phyloP scores from a whole-genome alignment of 257 asterid species.

The Nicotiana knightiana region DNA sequence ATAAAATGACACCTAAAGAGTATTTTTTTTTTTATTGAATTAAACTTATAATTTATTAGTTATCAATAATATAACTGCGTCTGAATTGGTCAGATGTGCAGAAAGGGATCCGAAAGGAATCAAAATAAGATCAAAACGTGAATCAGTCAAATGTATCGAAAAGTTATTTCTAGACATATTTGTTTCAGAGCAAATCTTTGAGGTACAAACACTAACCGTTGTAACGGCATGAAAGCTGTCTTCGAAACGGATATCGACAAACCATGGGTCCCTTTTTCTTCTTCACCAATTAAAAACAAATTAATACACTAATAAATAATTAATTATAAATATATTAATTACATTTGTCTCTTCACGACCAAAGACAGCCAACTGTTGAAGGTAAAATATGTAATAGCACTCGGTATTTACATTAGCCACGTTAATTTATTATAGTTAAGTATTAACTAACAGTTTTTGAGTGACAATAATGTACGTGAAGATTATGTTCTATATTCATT shows the following conservation, averaged over 20 bases:
- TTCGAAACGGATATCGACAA: neutral
- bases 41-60: neutral
- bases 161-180: neutral
- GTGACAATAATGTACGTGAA: too few species aligned
- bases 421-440: too few species aligned
- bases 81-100: neutral
- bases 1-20: neutral
- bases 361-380: too few species aligned
- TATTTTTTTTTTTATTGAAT: neutral
- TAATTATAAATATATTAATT: too few species aligned
- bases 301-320: neutral
- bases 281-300: neutral
- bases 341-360: too few species aligned
- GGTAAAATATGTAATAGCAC: too few species aligned
- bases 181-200: neutral
- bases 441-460: too few species aligned
- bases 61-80: neutral
- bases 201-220: slow-evolving; percentile 4
- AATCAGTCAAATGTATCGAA: neutral
- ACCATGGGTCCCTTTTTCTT: neutral
- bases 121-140: neutral
- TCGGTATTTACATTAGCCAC: too few species aligned
- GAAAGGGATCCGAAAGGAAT: slow-evolving; percentile 2
- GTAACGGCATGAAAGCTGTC: neutral
- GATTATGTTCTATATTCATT: too few species aligned